These are phyloP conservation scores for Erigeron philadelphicus DNA, from an alignment of 140 eudicot species.

Conservation along the genomic window DNA sequence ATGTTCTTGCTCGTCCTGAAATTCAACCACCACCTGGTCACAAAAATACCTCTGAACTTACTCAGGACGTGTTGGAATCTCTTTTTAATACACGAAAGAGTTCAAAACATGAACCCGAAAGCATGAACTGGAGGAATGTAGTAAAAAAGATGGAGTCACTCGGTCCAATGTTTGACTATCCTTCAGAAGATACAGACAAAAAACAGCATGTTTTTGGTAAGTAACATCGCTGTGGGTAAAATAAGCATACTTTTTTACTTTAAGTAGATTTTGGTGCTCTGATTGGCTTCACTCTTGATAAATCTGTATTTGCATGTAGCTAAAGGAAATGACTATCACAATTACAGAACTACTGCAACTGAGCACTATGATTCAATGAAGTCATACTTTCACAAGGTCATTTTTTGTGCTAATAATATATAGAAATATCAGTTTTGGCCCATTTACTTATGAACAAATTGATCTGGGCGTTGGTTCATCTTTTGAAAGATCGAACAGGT, in stretches of 20 bases:
- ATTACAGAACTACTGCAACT: slow-evolving; percentile 52
- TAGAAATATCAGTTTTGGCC: background rate
- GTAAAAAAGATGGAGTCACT: slow-evolving; percentile 69
- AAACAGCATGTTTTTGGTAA: slow-evolving; percentile 43
- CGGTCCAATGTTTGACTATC: slow-evolving; percentile 44
- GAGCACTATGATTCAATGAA: slow-evolving; percentile 84
- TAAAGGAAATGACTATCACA: slow-evolving; percentile 67
- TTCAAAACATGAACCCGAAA: slow-evolving; percentile 60
- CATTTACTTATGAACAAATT: background rate
- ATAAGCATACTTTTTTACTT: background rate
- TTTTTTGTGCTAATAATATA: background rate
- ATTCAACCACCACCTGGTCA: slow-evolving; percentile 26
- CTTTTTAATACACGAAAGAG: slow-evolving; percentile 62
- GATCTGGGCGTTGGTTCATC: background rate
- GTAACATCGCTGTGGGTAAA: background rate
- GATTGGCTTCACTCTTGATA: slow-evolving; percentile 2
- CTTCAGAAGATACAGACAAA: slow-evolving; percentile 30
- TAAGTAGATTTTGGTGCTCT: background rate
- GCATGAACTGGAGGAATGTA: slow-evolving; percentile 88
- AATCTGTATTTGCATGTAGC: slow-evolving; percentile 38
- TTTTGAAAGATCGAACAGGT: background rate
- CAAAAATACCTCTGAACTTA: slow-evolving; percentile 46
- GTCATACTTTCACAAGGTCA: slow-evolving; percentile 69
- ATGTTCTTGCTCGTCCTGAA: slow-evolving; percentile 42
- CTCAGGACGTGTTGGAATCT: slow-evolving; percentile 71